These are phyloP conservation scores for Barnettozyma wickerhamii DNA, from an alignment of 805 yeast species.

Conservation along the genomic window DNA sequence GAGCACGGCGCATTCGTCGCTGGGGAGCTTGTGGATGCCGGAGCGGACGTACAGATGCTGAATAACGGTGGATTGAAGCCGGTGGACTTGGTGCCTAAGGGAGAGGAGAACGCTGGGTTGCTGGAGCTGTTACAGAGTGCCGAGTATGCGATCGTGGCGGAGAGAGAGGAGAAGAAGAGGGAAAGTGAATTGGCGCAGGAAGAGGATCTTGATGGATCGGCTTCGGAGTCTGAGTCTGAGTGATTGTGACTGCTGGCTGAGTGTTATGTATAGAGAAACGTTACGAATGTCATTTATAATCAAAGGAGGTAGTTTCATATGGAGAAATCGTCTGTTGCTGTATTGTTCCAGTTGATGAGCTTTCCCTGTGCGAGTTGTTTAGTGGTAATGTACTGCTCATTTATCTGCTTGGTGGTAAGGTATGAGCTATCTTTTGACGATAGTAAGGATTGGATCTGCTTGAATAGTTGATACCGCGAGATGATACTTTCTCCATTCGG, in stretches of 20 bases:
- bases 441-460: constrained; percentile 15
- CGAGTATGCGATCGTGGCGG: constrained; percentile 58
- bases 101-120: constrained; percentile 42
- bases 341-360: constrained; percentile 44
- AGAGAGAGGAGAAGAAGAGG: constrained; percentile 22
- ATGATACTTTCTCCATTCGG: constrained; percentile 39
- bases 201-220: constrained; percentile 27
- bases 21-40: constrained; percentile 85
- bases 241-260: no score
- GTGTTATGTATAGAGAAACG: background rate
- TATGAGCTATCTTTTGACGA: constrained; percentile 22
- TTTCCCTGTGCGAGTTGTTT: constrained; percentile 29
- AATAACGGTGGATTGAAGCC: constrained; percentile 71
- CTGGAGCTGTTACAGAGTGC: constrained; percentile 72
- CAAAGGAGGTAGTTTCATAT: no score
- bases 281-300: background rate
- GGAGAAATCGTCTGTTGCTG: constrained; percentile 40
- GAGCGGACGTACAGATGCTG: constrained; percentile 68
- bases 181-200: constrained; percentile 30
- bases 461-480: constrained; percentile 27
- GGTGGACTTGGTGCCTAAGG: constrained; percentile 53
- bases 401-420: constrained; percentile 27
- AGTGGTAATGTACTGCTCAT: constrained; percentile 25
- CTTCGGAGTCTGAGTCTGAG: constrained; percentile 21
- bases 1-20: constrained; percentile 78